Evolutionary conservation across 208 protist genomes (phyloP).

Genomic region (Wallacemonas rigidus): DNA sequence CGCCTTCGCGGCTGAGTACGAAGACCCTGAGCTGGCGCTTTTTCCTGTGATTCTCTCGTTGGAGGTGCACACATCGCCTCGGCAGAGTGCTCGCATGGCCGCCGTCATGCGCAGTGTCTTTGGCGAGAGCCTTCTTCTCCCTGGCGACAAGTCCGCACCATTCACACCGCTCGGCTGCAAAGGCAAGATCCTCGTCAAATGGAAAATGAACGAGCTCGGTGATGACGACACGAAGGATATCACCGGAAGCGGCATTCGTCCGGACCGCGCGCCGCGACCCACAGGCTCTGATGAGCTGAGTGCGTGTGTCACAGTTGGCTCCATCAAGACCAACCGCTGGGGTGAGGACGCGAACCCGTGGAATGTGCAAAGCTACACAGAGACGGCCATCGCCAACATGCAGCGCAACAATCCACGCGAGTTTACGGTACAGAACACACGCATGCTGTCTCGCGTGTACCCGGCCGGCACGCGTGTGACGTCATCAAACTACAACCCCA

Average conservation of each 20-base stretch:
- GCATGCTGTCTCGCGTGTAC: conserved; percentile 87
- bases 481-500: conserved; percentile 89
- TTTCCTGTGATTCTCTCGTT: conserved; percentile 72
- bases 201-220: conserved; percentile 45
- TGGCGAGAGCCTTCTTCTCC: conserved; percentile 34
- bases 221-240: conserved; percentile 43
- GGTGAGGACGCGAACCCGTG: conserved; percentile 37
- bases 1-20: conserved; percentile 36
- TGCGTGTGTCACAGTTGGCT: conserved; percentile 45
- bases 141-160: conserved; percentile 16
- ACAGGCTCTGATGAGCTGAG: conserved; percentile 30
- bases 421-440: conserved; percentile 58
- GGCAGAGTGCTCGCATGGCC: conserved; percentile 47
- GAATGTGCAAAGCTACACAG: conserved; percentile 64
- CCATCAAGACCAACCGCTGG: conserved; percentile 39
- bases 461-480: conserved; percentile 84
- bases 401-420: conserved; percentile 15
- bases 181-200: conserved; percentile 50
- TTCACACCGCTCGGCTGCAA: conserved; percentile 54
- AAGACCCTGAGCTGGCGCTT: conserved; percentile 17
- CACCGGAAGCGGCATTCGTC: conserved; percentile 37
- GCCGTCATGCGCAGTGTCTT: conserved; percentile 39
- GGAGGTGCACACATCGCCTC: conserved; percentile 54
- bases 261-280: conserved; percentile 16
- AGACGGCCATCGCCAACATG: conserved; percentile 35